Evolutionary conservation across 2,329 filamentous ascomycete genomes (phyloP).

Genomic region (Ascochyta rabiei): DNA sequence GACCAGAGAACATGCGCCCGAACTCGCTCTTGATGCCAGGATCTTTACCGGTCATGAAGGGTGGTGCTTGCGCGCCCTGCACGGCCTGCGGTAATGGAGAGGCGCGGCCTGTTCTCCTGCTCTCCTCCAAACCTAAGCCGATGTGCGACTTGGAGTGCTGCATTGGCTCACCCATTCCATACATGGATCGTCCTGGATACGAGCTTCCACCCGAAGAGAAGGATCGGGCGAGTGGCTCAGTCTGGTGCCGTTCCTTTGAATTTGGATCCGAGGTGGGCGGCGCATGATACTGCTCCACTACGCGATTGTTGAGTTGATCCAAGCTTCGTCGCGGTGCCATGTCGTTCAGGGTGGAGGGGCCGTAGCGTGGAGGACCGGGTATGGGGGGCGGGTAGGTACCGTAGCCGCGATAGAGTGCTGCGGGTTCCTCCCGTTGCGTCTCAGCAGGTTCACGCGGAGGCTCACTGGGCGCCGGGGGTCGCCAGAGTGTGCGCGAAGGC

Average conservation of each 20-base stretch:
- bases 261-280: conserved; percentile 48
- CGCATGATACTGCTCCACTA: conserved; percentile 47
- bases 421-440: conserved; percentile 38
- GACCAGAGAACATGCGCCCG: conserved; percentile 93
- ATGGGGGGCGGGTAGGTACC: conserved; percentile 37
- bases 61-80: conserved; percentile 84
- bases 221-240: conserved; percentile 44
- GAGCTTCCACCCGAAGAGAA: conserved; percentile 39
- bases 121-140: conserved; percentile 73
- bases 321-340: conserved; percentile 42
- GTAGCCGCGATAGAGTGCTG: conserved; percentile 37
- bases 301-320: conserved; percentile 41
- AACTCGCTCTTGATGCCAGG: conserved; percentile 94
- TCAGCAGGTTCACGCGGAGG: conserved; percentile 35
- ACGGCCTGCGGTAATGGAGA: conserved; percentile 93
- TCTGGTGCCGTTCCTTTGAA: conserved; percentile 41
- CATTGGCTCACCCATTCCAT: conserved; percentile 60
- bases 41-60: conserved; percentile 78
- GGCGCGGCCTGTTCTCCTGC: conserved; percentile 79
- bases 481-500: conserved; percentile 39
- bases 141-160: conserved; percentile 71
- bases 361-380: conserved; percentile 33
- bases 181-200: conserved; percentile 34
- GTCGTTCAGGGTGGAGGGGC: conserved; percentile 32
- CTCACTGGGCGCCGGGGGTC: conserved; percentile 35